Conservation (phyloP, 225 moss, liverwort and hornwort genomes). For the Ulota crispa region DNA sequence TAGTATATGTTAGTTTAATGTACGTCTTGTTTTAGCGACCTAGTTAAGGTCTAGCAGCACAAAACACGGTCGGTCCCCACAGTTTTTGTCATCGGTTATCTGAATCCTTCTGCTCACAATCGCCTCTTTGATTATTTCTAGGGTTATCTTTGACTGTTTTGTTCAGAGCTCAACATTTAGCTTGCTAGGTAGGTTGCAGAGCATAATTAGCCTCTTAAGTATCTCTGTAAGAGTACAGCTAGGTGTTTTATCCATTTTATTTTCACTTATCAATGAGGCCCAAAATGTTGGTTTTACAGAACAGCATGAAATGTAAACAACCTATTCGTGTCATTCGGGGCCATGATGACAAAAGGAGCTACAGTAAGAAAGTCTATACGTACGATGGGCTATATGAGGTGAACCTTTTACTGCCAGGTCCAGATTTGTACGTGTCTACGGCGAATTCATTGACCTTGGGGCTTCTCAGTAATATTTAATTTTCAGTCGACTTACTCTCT, state of each 20-base stretch:
- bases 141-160: neutral
- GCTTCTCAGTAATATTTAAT: neutral
- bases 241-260: neutral
- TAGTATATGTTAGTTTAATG: neutral
- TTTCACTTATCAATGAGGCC: neutral
- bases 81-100: neutral
- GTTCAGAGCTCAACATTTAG: neutral
- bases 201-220: neutral
- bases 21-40: neutral
- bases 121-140: neutral
- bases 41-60: neutral
- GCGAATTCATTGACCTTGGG: neutral
- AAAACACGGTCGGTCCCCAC: neutral
- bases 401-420: neutral
- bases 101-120: neutral
- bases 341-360: conserved; percentile 58
- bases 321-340: conserved; percentile 70
- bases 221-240: neutral
- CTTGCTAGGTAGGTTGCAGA: neutral
- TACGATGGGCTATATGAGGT: conserved; percentile 67
- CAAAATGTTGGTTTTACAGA: conserved; percentile 30
- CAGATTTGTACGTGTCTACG: neutral
- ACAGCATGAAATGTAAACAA: conserved; percentile 47
- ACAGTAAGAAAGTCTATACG: conserved; percentile 63
- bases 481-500: neutral